Percentiles rank a stretch among this genome's conserved stretches.
These are phyloP conservation scores for Symmetrospora coprosmae DNA, from an alignment of 768 basidiomycete genomes.

Conservation along the genomic window DNA sequence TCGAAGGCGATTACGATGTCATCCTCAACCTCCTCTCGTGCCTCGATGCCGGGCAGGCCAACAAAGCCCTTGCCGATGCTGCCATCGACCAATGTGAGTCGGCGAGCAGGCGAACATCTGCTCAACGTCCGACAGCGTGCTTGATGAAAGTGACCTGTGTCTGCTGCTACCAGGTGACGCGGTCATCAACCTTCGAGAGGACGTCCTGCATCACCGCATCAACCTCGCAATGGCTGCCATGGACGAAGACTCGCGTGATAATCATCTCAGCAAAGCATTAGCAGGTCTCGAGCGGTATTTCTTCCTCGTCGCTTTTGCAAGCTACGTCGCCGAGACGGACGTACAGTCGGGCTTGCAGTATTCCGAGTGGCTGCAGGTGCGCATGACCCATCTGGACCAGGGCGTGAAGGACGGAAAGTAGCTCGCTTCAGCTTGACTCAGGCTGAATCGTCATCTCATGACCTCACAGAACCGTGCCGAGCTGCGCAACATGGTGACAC, in stretches of 20 bases:
- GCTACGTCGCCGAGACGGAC: conserved; percentile 47
- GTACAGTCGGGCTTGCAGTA: conserved; percentile 41
- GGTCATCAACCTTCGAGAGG: conserved; percentile 79
- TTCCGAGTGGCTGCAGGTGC: conserved; percentile 4
- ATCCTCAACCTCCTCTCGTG: conserved; percentile 82
- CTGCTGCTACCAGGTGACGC: conserved; percentile 91
- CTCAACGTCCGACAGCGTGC: background rate
- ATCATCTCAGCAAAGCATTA: conserved; percentile 49
- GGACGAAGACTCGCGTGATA: conserved; percentile 39
- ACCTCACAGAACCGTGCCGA: conserved; percentile 66
- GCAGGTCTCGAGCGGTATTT: conserved; percentile 83
- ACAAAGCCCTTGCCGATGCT: conserved; percentile 80
- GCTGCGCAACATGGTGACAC: conserved; percentile 50
- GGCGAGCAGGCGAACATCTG: background rate
- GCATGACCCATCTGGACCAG: too few species aligned
- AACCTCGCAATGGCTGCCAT: conserved; percentile 40
- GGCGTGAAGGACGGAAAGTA: too few species aligned
- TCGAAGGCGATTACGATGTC: conserved; percentile 80
- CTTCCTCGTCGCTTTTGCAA: conserved; percentile 86
- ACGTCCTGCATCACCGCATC: conserved; percentile 65
- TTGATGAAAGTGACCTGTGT: too few species aligned
- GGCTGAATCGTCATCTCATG: too few species aligned
- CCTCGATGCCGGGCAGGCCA: conserved; percentile 65
- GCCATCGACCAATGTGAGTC: conserved; percentile 61
- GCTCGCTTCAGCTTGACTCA: too few species aligned